Conservation (phyloP, 805 yeast species). For the Candida namnaoensis region DNA sequence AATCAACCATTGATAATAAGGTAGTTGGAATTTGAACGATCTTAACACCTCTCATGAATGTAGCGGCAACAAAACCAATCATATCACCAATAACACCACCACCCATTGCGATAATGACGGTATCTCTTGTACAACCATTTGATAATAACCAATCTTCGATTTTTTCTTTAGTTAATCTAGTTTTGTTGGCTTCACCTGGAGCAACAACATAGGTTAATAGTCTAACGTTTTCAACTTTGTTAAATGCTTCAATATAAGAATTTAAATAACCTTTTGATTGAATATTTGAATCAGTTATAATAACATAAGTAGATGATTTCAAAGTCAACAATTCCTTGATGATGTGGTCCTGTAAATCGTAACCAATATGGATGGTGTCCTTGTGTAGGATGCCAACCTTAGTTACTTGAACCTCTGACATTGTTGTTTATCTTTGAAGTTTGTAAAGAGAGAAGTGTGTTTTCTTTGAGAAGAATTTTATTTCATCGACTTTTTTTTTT, state of each 20-base stretch:
- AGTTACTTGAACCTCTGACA: constrained; percentile 6
- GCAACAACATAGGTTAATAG: constrained; percentile 66
- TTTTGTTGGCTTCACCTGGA: constrained; percentile 92
- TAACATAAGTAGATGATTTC: constrained; percentile 85
- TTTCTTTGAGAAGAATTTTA: too few species aligned
- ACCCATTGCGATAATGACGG: constrained; percentile 89
- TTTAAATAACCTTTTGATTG: constrained; percentile 54
- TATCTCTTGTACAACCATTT: constrained; percentile 92
- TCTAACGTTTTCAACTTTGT: constrained; percentile 45
- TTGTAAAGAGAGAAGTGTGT: too few species aligned
- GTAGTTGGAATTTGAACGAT: constrained; percentile 94
- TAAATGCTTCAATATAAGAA: constrained; percentile 34
- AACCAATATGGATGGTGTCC: constrained; percentile 87
- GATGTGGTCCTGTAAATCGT: constrained; percentile 66
- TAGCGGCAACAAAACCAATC: constrained; percentile 99
- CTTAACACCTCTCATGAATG: constrained; percentile 96
- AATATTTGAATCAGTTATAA: constrained; percentile 82
- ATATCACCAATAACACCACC: constrained; percentile 99
- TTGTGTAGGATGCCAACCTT: constrained; percentile 74
- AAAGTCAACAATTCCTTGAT: constrained; percentile 49
- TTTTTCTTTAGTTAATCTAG: constrained; percentile 79
- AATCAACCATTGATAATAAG: constrained; percentile 92
- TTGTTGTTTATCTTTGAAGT: not conserved
- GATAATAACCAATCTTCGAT: constrained; percentile 83
- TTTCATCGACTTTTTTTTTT: too few species aligned